Evolutionary conservation across 192 early-diverging fungal genomes (phyloP).

Genomic region (Coemansia reversa): DNA sequence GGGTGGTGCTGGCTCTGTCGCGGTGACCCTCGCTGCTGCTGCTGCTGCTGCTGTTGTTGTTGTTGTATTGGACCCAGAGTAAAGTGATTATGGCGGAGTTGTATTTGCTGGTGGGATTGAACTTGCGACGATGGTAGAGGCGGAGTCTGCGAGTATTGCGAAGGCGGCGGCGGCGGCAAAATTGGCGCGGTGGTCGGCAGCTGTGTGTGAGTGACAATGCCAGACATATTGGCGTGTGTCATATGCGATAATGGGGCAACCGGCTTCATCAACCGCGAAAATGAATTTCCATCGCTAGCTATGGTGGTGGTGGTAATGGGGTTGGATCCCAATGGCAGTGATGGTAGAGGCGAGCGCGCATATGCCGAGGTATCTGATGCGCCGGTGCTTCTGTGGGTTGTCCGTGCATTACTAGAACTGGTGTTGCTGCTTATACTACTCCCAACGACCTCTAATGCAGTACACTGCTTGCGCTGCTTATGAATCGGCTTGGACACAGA

Average conservation of each 20-base stretch:
- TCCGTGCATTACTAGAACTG: constrained; percentile 1
- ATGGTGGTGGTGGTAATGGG: background rate
- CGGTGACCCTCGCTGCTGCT: background rate
- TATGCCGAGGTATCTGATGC: background rate
- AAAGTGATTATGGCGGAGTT: background rate
- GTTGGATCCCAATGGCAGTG: background rate
- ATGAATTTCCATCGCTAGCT: constrained; percentile 18
- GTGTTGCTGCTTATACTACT: constrained; percentile 1
- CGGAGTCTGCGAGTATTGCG: background rate
- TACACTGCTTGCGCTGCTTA: constrained; percentile 15
- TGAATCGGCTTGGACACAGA: constrained; percentile 16
- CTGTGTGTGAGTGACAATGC: constrained; percentile 4
- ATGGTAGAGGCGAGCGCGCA: constrained; percentile 10
- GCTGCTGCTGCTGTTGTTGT: constrained; percentile 6
- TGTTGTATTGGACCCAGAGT: background rate
- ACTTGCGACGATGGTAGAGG: background rate
- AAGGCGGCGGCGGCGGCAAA: background rate
- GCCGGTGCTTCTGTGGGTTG: background rate
- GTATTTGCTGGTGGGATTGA: background rate
- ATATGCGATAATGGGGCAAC: constrained; percentile 13
- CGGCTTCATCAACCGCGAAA: constrained; percentile 47
- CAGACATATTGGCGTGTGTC: constrained; percentile 4
- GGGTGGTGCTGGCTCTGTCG: background rate
- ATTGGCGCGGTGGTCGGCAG: constrained; percentile 10
- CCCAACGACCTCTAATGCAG: constrained; percentile 7